Evolutionary conservation across 371 early-diverging fungal species (phyloP), one percentile per base, ranked within the genome.

Genomic region (Mucor ambiguus): DNA sequence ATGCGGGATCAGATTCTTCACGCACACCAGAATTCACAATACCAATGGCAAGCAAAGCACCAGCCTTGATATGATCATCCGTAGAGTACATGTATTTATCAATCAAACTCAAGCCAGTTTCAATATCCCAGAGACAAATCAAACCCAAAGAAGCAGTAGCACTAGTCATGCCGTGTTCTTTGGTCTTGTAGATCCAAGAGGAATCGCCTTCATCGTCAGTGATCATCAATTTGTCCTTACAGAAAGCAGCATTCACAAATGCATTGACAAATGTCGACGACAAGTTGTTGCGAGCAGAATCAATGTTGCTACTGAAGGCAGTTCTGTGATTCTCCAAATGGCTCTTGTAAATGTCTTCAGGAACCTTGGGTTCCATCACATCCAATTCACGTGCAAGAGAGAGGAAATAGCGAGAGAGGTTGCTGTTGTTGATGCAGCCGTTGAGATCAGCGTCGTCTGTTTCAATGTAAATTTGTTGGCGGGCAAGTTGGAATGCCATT

Each of bases 251-350:
- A 73, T 98, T 98, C 58, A 98, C 95, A 84, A 98, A 98, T 0
- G 96, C 98, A 74, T 98, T 98, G 41, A 98, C 98, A 85, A 97
- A 96, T 4, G 96, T 94, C 30, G 96, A 93, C 0, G 99, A 94
- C 52, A 98, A 81, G 77, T 98, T 97, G 72, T 96, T 96, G 55
- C 93, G 90, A 24, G 97, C 97, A 64, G 96, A 95, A 71, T 97
- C 98, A 43, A 96, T 90, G 63, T 83, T 90, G 14, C 82, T 83
- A 24, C 85, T 82, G 33, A 87, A 81, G 22, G 91, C 90, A 63
- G 86, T 72, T 41, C 81, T 85, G 44, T 86, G 89, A 73, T 95
- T 94, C 75, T 98, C 98, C 64, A 98, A 74, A 72, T 98, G 96
- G 43, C 87, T 85, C 84, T 98, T 98, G 87, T 98, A 98, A 67